phyloP scores from a whole-genome alignment of 1,284 basidiomycete species.

The Garcileccinum viscosum region DNA sequence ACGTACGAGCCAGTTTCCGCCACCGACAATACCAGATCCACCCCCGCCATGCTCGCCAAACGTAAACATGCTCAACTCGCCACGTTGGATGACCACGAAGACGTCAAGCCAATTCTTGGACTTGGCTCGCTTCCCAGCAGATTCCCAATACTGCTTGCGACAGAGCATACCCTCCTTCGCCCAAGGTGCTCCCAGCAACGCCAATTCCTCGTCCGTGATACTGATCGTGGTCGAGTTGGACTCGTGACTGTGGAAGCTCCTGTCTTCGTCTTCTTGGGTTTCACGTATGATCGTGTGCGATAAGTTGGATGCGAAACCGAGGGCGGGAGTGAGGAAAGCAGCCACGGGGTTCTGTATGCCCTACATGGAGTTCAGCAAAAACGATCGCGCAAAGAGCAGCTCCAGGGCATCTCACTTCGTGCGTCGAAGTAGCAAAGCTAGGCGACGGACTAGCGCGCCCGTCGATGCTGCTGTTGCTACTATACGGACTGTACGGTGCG shows the following conservation, averaged over 20 bases:
- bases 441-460: constrained; percentile 89
- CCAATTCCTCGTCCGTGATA: constrained; percentile 92
- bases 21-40: constrained; percentile 76
- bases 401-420: constrained; percentile 63
- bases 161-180: constrained; percentile 97
- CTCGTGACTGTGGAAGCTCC: constrained; percentile 68
- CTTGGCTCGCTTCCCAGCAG: constrained; percentile 79
- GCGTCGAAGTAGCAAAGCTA: constrained; percentile 72
- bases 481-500: constrained; percentile 72
- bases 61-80: constrained; percentile 93
- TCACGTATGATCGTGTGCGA: constrained; percentile 97
- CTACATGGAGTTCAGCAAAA: constrained; percentile 32
- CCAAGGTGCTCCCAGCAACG: constrained; percentile 95
- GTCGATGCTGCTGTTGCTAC: constrained; percentile 81
- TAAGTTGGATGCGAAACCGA: constrained; percentile 95
- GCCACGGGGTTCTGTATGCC: constrained; percentile 57
- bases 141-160: constrained; percentile 94
- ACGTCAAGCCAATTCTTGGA: constrained; percentile 91
- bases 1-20: constrained; percentile 96
- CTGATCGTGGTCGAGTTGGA: constrained; percentile 74
- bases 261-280: constrained; percentile 88
- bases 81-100: constrained; percentile 94
- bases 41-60: constrained; percentile 77
- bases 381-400: background rate
- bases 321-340: constrained; percentile 75